phyloP scores from a whole-genome alignment of 306 rosid species.

The Sechiopsis laciniata region DNA sequence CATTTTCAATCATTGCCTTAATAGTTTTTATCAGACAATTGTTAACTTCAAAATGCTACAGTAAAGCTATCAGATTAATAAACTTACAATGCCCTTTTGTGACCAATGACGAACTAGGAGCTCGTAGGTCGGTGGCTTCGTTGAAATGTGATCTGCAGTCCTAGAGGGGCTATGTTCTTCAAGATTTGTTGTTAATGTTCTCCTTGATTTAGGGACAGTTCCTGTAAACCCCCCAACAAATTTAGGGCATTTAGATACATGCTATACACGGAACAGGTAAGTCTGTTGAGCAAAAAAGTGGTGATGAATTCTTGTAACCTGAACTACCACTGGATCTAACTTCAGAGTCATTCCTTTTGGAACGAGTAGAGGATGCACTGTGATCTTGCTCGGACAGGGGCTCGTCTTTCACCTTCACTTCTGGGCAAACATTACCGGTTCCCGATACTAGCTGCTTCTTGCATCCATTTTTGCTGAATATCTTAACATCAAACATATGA shows the following conservation, averaged over 20 bases:
- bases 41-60: too few relatives aligned
- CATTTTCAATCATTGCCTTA: neutral
- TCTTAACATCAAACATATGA: conserved; percentile 20
- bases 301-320: neutral
- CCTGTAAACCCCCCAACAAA: neutral
- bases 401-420: conserved; percentile 8
- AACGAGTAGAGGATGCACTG: neutral
- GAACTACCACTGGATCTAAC: conserved; percentile 11
- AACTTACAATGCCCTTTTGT: conserved; percentile 1
- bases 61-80: neutral
- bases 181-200: neutral
- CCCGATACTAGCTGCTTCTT: neutral
- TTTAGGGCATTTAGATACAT: too few relatives aligned
- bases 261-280: neutral
- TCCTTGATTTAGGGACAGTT: neutral
- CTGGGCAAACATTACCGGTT: neutral
- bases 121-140: neutral
- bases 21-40: too few relatives aligned
- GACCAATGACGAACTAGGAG: neutral
- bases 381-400: neutral
- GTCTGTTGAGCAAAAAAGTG: neutral
- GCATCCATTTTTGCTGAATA: conserved; percentile 19
- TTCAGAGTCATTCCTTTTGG: neutral
- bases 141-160: neutral
- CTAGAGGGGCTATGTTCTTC: neutral